Evolutionary conservation across 371 early-diverging fungal species (phyloP).

Genomic region (Dichotomocladium elegans): DNA sequence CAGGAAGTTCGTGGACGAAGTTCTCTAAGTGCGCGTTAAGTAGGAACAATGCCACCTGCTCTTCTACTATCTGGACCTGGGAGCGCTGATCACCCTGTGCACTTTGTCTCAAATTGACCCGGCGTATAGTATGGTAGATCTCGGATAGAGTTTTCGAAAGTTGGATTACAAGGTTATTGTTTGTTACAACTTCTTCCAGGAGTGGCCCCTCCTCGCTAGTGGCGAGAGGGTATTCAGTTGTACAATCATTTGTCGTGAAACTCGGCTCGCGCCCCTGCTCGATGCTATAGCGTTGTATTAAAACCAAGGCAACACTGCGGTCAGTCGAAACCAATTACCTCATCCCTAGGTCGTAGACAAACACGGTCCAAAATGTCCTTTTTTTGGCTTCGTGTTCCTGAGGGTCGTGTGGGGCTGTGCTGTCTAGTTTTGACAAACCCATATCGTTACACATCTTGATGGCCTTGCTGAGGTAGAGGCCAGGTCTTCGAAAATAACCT

Average conservation of each 20-base stretch:
- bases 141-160: slow-evolving; percentile 30
- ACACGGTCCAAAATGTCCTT: slow-evolving; percentile 41
- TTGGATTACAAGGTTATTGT: slow-evolving; percentile 36
- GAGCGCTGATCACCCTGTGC: slow-evolving; percentile 19
- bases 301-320: too few species aligned
- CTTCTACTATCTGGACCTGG: slow-evolving; percentile 27
- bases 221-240: slow-evolving; percentile 31
- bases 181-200: slow-evolving; percentile 33
- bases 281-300: slow-evolving; percentile 25
- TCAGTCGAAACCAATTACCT: slow-evolving; percentile 23
- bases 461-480: slow-evolving; percentile 48
- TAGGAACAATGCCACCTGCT: slow-evolving; percentile 34
- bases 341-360: slow-evolving; percentile 35
- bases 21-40: slow-evolving; percentile 40
- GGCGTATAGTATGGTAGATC: slow-evolving; percentile 23
- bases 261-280: slow-evolving; percentile 35
- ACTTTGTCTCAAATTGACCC: slow-evolving; percentile 18
- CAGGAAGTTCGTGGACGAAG: slow-evolving; percentile 44
- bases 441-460: slow-evolving; percentile 75
- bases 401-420: slow-evolving; percentile 25
- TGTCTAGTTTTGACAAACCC: slow-evolving; percentile 39
- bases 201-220: slow-evolving; percentile 32
- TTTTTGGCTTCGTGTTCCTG: slow-evolving; percentile 26
- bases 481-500: slow-evolving; percentile 35
- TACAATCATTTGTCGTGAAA: slow-evolving; percentile 27